Percentiles rank a stretch among this genome's conserved stretches.
Conservation (phyloP, 768 basidiomycete genomes). For the Lentinula aciculospora region DNA sequence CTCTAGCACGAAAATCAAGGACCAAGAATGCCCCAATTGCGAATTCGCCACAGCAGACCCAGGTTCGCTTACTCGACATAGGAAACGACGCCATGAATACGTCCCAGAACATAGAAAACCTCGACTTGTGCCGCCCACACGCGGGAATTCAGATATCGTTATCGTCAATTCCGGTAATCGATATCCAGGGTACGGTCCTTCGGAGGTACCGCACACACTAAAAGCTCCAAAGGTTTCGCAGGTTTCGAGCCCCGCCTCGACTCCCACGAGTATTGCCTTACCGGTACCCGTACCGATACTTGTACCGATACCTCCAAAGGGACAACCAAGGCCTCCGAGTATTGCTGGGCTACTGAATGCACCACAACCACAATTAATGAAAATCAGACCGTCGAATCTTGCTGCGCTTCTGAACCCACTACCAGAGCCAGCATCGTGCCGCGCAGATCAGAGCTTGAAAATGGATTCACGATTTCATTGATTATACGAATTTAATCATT, state of each 20-base stretch:
- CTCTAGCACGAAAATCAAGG: not conserved
- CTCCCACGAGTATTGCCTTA: no score
- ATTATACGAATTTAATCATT: no score
- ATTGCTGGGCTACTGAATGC: not conserved
- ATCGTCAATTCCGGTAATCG: not conserved
- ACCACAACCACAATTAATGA: not conserved
- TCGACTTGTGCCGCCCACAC: not conserved
- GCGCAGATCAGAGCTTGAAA: not conserved
- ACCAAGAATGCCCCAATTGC: conserved; percentile 2
- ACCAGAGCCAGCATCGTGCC: not conserved
- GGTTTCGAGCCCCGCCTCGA: no score
- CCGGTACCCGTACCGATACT: not conserved
- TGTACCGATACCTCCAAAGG: not conserved
- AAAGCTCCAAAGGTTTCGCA: not conserved
- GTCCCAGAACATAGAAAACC: not conserved
- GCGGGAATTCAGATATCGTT: not conserved
- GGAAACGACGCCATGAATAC: not conserved
- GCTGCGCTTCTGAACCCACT: not conserved
- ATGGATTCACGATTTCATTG: not conserved
- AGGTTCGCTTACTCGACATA: not conserved
- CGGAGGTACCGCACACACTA: not conserved
- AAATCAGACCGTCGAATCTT: not conserved
- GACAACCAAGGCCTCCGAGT: not conserved
- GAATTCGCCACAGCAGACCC: not conserved
- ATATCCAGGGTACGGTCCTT: not conserved